phyloP scores from a whole-genome alignment of 2,329 filamentous ascomycete genomes.

The Fusarium proliferatum region DNA sequence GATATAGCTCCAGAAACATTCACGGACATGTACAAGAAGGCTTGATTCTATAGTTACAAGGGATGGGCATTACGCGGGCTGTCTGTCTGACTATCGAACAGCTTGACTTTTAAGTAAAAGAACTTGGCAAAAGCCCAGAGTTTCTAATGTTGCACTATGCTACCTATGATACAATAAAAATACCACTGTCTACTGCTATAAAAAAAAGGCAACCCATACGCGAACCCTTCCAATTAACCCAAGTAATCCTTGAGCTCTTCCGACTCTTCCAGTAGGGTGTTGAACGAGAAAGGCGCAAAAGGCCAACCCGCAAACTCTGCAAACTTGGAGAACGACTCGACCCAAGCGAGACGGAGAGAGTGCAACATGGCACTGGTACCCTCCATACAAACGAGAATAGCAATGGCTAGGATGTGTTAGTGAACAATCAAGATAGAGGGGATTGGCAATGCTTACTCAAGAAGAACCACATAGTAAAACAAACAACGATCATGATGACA shows the following conservation, averaged over 20 bases:
- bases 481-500: conserved; percentile 81
- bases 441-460: conserved; percentile 63
- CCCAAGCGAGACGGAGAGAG: conserved; percentile 91
- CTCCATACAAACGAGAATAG: conserved; percentile 91
- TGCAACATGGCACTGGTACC: conserved; percentile 97
- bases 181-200: conserved; percentile 47
- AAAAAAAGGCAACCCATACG: conserved; percentile 22
- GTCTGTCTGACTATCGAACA: background rate
- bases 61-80: background rate
- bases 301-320: conserved; percentile 90
- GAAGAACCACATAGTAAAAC: conserved; percentile 91
- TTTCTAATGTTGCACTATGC: conserved; percentile 41
- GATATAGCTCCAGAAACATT: background rate
- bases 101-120: background rate
- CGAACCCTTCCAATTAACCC: conserved; percentile 50
- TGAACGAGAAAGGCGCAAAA: conserved; percentile 91
- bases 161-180: conserved; percentile 51
- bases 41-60: background rate
- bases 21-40: background rate
- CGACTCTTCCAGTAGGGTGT: conserved; percentile 85
- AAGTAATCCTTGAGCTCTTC: conserved; percentile 68
- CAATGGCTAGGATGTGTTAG: conserved; percentile 54
- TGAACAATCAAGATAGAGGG: background rate
- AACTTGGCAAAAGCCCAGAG: conserved; percentile 30
- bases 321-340: conserved; percentile 98